These are phyloP conservation scores for Mycena vitilis DNA, from an alignment of 768 basidiomycete species.

Conservation along the genomic window DNA sequence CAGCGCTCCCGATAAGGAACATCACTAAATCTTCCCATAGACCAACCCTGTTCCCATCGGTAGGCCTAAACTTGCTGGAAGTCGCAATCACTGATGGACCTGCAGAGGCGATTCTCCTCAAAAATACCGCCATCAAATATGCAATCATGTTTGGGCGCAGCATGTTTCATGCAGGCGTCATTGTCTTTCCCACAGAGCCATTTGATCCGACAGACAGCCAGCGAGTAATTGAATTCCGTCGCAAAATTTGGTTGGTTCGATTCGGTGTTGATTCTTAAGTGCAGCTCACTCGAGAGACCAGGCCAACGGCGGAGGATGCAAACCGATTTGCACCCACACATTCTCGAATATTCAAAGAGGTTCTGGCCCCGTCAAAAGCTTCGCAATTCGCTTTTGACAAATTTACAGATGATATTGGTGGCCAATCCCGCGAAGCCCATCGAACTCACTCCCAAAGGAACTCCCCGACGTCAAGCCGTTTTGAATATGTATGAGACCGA, in stretches of 20 bases:
- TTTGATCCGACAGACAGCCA: slow-evolving; percentile 41
- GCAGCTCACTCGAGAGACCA: slow-evolving; percentile 25
- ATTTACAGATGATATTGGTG: slow-evolving; percentile 24
- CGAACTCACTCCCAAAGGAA: slow-evolving; percentile 41
- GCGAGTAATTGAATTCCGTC: slow-evolving; percentile 38
- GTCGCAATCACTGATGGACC: too few species aligned
- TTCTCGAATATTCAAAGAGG: slow-evolving; percentile 60
- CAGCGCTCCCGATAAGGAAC: background rate
- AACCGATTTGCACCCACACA: slow-evolving; percentile 57
- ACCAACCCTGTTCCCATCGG: slow-evolving; percentile 51
- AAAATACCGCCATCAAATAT: slow-evolving; percentile 42
- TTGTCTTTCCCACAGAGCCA: slow-evolving; percentile 41
- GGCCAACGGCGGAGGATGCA: slow-evolving; percentile 54
- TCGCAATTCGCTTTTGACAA: background rate
- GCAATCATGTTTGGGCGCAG: slow-evolving; percentile 55
- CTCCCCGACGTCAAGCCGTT: slow-evolving; percentile 33
- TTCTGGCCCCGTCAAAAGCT: slow-evolving; percentile 11
- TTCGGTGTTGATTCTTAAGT: slow-evolving; percentile 19
- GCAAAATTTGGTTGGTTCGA: slow-evolving; percentile 40
- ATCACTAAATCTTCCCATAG: slow-evolving; percentile 31
- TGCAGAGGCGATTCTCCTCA: slow-evolving; percentile 52
- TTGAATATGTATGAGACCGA: slow-evolving; percentile 41
- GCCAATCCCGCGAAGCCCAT: slow-evolving; percentile 14
- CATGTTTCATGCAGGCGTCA: slow-evolving; percentile 49
- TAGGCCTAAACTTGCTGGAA: slow-evolving; percentile 21